Conservation (phyloP, 129 eudicot species). For the Artemisia argyi region DNA sequence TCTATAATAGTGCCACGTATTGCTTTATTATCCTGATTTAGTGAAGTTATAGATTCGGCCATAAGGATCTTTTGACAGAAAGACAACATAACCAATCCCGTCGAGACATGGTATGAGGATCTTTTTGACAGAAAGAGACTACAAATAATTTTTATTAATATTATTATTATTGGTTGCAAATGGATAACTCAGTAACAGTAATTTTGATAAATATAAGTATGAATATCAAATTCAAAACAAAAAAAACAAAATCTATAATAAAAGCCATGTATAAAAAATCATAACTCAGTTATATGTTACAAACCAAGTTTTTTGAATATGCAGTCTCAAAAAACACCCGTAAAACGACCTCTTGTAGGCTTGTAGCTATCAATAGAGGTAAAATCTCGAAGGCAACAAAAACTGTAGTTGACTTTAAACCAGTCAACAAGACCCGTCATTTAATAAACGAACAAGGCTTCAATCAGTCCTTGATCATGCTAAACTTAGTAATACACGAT, state of each 20-base stretch:
- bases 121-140: neutral
- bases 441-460: neutral
- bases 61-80: slow-evolving; percentile 17
- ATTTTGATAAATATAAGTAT: neutral
- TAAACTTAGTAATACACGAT: neutral
- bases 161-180: neutral
- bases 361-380: neutral
- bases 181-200: neutral
- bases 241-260: neutral
- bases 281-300: too few species aligned
- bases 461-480: neutral
- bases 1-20: too few species aligned
- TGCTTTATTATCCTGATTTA: too few species aligned
- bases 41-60: neutral
- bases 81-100: neutral
- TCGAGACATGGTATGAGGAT: too few species aligned
- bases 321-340: neutral
- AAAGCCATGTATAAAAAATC: too few species aligned
- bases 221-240: neutral
- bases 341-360: neutral
- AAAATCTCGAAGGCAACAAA: neutral
- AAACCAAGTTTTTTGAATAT: neutral
- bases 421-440: neutral
- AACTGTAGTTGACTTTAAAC: neutral
- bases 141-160: neutral